phyloP scores from a whole-genome alignment of 2,329 filamentous ascomycete genomes.

The Parascedosporium putredinis region DNA sequence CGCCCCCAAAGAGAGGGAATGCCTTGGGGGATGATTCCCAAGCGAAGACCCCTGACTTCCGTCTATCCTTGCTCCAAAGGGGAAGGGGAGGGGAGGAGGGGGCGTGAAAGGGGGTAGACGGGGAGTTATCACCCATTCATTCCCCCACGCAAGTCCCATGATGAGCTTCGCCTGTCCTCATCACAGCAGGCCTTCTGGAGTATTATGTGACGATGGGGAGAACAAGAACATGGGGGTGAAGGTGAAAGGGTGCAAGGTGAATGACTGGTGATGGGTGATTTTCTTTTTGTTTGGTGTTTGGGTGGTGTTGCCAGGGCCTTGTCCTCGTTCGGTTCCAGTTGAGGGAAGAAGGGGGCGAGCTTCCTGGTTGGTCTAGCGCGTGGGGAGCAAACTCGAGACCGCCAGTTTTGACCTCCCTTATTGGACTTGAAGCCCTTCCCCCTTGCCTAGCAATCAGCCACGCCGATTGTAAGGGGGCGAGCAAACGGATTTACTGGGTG shows the following conservation, averaged over 20 bases:
- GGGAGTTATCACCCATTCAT: background rate
- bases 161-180: background rate
- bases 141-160: background rate
- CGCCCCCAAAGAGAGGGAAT: no score
- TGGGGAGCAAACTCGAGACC: background rate
- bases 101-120: background rate
- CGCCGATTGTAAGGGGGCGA: no score
- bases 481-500: no score
- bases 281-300: no score
- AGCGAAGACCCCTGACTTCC: background rate
- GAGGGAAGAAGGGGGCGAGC: background rate
- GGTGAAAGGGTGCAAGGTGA: background rate
- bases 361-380: background rate
- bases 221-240: background rate
- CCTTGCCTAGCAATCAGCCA: no score
- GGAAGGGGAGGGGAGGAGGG: background rate
- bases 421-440: no score
- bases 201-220: background rate
- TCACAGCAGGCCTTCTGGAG: background rate
- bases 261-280: no score
- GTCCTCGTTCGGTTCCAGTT: no score
- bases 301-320: no score
- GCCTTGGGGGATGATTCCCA: background rate
- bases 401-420: no score
- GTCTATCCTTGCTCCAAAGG: background rate